A percentile compares a stretch with the other conserved stretches of the same genome.
Conservation (phyloP, 176 grass and related monocot genomes). For the Cenchrus fungigraminus region DNA sequence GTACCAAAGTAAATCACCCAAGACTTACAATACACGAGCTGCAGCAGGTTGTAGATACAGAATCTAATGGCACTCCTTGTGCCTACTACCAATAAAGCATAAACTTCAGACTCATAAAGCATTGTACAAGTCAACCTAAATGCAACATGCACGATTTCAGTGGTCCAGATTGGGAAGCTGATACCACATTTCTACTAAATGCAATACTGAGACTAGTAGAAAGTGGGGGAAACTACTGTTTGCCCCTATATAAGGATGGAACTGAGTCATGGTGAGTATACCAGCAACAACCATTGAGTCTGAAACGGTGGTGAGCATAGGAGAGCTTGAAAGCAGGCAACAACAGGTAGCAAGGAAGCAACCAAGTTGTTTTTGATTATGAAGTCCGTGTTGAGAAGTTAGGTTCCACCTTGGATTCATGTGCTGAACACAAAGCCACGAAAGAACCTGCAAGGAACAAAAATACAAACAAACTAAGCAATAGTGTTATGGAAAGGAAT, state of each 20-base stretch:
- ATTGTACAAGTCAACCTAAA: constrained; percentile 8
- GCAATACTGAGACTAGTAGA: background rate
- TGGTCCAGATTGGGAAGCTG: background rate
- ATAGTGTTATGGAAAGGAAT: background rate
- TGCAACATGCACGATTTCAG: background rate
- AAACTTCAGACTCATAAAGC: background rate
- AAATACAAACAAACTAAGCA: constrained; percentile 29
- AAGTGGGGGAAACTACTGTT: background rate
- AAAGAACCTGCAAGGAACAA: constrained; percentile 42
- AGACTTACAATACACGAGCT: constrained; percentile 11
- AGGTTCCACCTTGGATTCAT: constrained; percentile 32
- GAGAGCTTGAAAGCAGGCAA: constrained; percentile 21
- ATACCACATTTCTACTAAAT: constrained; percentile 15
- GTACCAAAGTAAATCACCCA: constrained; percentile 21
- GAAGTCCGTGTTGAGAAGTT: background rate
- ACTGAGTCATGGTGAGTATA: constrained; percentile 24
- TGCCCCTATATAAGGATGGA: constrained; percentile 16
- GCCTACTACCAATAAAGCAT: background rate
- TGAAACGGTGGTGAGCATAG: background rate
- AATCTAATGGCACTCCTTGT: constrained; percentile 11
- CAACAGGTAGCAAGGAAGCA: constrained; percentile 20
- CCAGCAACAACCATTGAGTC: constrained; percentile 1
- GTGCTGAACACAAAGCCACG: constrained; percentile 28
- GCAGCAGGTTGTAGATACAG: constrained; percentile 32
- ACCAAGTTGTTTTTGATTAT: background rate